Evolutionary conservation across 495 filamentous ascomycete genomes (phyloP).

Genomic region (Pseudotulostoma volvatum): DNA sequence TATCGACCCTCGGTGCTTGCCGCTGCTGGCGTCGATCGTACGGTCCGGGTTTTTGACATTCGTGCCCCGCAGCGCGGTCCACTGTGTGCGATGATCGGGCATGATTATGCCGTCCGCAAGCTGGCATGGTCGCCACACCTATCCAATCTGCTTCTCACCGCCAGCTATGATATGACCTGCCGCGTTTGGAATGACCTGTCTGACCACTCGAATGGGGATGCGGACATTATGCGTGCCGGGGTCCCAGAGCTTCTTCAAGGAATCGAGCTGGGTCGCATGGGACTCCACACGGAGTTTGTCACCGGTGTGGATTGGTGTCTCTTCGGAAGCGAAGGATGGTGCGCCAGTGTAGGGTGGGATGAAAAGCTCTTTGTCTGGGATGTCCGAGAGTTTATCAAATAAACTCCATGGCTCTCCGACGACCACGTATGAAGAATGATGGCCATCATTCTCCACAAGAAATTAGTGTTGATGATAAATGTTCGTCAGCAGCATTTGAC

Average conservation of each 20-base stretch:
- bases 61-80: slow-evolving; percentile 56
- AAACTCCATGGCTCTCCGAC: too few relatives aligned
- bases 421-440: too few relatives aligned
- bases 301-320: slow-evolving; percentile 98
- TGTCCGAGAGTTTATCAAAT: slow-evolving; percentile 48
- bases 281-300: slow-evolving; percentile 82
- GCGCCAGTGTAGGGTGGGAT: slow-evolving; percentile 87
- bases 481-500: too few relatives aligned
- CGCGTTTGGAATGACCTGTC: slow-evolving; percentile 70
- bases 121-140: slow-evolving; percentile 87
- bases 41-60: slow-evolving; percentile 79
- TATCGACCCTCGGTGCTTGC: slow-evolving; percentile 73
- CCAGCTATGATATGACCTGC: slow-evolving; percentile 95
- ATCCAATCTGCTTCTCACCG: slow-evolving; percentile 65
- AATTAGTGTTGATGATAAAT: too few relatives aligned
- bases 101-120: slow-evolving; percentile 77
- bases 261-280: slow-evolving; percentile 72
- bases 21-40: slow-evolving; percentile 73
- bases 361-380: slow-evolving; percentile 85
- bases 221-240: slow-evolving; percentile 23
- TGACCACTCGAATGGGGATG: slow-evolving; percentile 31
- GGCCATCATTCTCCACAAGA: too few relatives aligned
- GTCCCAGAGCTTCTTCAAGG: slow-evolving; percentile 31
- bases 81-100: slow-evolving; percentile 52
- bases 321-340: slow-evolving; percentile 91